These are phyloP conservation scores for Fusarium sp. DNA, from an alignment of 2,329 filamentous ascomycete species.

Conservation along the genomic window DNA sequence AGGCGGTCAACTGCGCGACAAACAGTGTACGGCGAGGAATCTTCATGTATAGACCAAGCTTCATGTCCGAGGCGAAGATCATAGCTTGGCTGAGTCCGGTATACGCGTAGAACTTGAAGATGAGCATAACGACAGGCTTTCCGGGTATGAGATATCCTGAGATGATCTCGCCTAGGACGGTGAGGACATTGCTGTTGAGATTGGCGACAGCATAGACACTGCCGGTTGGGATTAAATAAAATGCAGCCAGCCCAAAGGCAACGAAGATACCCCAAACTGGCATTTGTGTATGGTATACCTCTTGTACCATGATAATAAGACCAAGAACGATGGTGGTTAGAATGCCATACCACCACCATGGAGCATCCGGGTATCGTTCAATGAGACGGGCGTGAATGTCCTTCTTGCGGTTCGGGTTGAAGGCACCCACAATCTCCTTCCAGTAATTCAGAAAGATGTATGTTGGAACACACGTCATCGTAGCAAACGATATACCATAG, in stretches of 20 bases:
- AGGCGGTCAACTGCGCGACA: neutral
- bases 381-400: constrained; percentile 5
- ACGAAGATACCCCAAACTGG: constrained; percentile 11
- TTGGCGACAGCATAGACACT: constrained; percentile 7
- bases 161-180: neutral
- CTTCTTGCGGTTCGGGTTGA: neutral
- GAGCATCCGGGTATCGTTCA: neutral
- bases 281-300: constrained; percentile 5
- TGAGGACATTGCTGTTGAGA: constrained; percentile 2
- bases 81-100: neutral
- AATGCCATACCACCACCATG: constrained; percentile 11
- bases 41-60: constrained; percentile 12
- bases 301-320: constrained; percentile 14
- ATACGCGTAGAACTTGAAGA: constrained; percentile 18
- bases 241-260: neutral
- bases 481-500: constrained; percentile 2
- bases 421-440: neutral
- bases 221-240: neutral
- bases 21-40: neutral
- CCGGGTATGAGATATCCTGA: neutral
- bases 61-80: constrained; percentile 15
- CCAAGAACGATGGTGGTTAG: neutral
- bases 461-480: constrained; percentile 8
- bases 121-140: constrained; percentile 7
- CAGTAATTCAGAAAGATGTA: constrained; percentile 10